These are phyloP conservation scores for Eimeria sp. DNA, from an alignment of 169 alveolate genomes.

Conservation along the genomic window DNA sequence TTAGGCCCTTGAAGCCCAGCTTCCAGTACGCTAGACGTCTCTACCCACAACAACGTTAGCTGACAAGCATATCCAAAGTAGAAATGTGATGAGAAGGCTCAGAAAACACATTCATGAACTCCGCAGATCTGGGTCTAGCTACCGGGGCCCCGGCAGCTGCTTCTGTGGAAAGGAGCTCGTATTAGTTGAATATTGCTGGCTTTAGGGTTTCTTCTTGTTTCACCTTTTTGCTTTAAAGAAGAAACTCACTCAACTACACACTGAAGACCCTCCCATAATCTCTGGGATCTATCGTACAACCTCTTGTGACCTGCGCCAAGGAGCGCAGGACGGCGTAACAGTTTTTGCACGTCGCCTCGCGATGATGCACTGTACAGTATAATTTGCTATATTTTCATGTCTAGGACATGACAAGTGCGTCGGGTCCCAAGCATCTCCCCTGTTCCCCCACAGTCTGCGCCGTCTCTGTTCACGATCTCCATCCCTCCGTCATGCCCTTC, in stretches of 20 bases:
- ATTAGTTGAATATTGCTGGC: not conserved
- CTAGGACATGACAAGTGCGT: not conserved
- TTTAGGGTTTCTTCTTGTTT: not conserved
- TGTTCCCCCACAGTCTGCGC: not conserved
- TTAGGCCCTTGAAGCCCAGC: constrained; percentile 28
- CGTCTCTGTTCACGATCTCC: not conserved
- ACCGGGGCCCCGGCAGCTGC: constrained; percentile 74
- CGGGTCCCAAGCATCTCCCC: not conserved
- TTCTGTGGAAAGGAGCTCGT: constrained; percentile 14
- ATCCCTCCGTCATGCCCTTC: too few relatives aligned
- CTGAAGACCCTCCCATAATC: not conserved
- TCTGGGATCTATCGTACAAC: not conserved
- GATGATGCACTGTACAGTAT: not conserved
- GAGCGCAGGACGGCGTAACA: not conserved
- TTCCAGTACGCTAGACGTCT: constrained; percentile 3
- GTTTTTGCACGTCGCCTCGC: not conserved
- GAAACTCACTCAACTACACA: constrained; percentile 17
- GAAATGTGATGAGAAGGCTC: not conserved
- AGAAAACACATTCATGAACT: not conserved
- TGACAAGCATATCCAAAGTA: not conserved
- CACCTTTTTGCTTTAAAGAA: not conserved
- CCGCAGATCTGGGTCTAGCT: constrained; percentile 44
- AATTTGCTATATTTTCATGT: not conserved
- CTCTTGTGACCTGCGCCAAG: not conserved
- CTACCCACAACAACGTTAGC: not conserved